These are phyloP conservation scores for Arbutus unedo DNA, from an alignment of 148 eudicot species.

Conservation along the genomic window DNA sequence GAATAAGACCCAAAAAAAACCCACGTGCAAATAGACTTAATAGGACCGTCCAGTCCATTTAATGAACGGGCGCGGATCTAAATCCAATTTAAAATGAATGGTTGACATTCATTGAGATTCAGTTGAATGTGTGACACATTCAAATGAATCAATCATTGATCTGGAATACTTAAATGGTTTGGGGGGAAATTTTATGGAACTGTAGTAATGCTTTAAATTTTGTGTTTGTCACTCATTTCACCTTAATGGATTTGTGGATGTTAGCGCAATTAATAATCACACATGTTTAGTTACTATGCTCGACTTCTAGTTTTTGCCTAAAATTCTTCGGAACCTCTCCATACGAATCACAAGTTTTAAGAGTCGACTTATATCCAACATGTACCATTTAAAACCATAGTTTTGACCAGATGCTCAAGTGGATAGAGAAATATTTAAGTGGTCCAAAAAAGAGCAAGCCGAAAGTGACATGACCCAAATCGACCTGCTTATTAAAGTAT, in stretches of 20 bases:
- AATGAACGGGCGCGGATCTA: too few species aligned
- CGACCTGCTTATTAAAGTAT: background rate
- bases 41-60: too few species aligned
- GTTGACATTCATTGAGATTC: background rate
- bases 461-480: background rate
- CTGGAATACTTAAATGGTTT: background rate
- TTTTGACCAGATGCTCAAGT: background rate
- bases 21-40: too few species aligned
- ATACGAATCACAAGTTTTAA: too few species aligned
- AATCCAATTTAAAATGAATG: too few species aligned
- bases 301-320: too few species aligned
- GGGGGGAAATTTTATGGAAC: background rate
- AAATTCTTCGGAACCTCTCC: too few species aligned
- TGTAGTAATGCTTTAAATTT: background rate
- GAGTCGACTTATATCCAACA: too few species aligned
- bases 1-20: too few species aligned
- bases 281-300: too few species aligned
- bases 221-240: background rate
- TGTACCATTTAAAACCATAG: background rate
- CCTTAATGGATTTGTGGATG: background rate
- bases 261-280: too few species aligned
- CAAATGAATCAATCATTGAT: background rate
- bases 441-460: slow-evolving; percentile 11
- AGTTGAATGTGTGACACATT: background rate
- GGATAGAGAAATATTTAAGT: background rate